phyloP scores from a whole-genome alignment of 2,329 filamentous ascomycete genomes.

The Thelonectria rubi region DNA sequence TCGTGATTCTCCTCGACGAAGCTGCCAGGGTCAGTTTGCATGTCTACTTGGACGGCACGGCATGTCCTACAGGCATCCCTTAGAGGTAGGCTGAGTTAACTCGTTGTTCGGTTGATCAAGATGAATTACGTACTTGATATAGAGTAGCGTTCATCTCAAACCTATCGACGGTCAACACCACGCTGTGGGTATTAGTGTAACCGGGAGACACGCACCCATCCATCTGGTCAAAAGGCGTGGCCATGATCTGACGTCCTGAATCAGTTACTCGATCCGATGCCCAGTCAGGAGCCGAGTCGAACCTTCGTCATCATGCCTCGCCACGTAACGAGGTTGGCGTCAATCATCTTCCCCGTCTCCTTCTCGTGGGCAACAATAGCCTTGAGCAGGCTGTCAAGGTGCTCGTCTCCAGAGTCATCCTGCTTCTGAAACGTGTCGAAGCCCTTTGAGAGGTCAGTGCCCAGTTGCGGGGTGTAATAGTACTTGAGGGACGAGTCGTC shows the following conservation, averaged over 20 bases:
- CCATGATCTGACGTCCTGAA: conserved; percentile 77
- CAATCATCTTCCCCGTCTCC: conserved; percentile 70
- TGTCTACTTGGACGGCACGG: neutral
- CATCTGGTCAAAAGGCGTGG: conserved; percentile 80
- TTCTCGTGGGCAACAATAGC: conserved; percentile 79
- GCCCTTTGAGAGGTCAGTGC: conserved; percentile 79
- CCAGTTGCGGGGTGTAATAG: conserved; percentile 81
- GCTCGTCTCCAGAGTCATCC: conserved; percentile 84
- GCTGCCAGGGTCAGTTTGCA: conserved; percentile 54
- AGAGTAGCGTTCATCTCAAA: conserved; percentile 97
- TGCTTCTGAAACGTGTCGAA: conserved; percentile 85
- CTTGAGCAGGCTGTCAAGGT: conserved; percentile 83
- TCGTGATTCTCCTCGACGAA: conserved; percentile 93
- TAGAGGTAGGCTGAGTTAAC: conserved; percentile 29
- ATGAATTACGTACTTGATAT: conserved; percentile 74
- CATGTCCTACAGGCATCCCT: conserved; percentile 63
- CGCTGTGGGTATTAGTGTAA: neutral
- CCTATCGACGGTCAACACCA: conserved; percentile 53
- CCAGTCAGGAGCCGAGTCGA: conserved; percentile 27
- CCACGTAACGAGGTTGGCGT: conserved; percentile 89
- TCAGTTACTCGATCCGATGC: conserved; percentile 10
- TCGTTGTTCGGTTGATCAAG: neutral
- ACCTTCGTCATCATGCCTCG: conserved; percentile 99
- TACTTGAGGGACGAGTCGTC: conserved; percentile 85
- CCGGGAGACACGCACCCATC: conserved; percentile 68